Conservation (phyloP, 371 early-diverging fungal species). For the Mortierella polycephala region DNA sequence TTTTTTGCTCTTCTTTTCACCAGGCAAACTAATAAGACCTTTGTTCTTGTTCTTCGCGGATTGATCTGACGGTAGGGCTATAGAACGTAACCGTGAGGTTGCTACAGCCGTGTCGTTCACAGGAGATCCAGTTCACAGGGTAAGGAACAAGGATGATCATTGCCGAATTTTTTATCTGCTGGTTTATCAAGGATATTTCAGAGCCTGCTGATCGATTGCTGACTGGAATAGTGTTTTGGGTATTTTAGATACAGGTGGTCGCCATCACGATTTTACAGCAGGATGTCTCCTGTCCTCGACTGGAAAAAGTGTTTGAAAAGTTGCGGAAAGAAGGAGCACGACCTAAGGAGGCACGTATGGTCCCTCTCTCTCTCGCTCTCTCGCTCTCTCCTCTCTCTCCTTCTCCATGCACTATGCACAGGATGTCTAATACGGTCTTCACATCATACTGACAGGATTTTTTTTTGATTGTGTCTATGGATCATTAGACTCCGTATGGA, state of each 20-base stretch:
- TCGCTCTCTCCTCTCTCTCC: background rate
- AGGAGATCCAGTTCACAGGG: conserved; percentile 68
- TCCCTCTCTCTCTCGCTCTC: background rate
- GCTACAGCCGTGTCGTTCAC: conserved; percentile 74
- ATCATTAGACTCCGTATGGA: conserved; percentile 63
- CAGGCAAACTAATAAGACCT: background rate
- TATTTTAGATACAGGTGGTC: conserved; percentile 61
- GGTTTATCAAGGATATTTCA: background rate
- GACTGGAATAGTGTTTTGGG: conserved; percentile 26
- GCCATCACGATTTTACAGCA: conserved; percentile 62
- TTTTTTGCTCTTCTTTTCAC: background rate
- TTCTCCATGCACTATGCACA: background rate
- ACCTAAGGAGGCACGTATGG: conserved; percentile 59
- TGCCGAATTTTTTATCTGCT: background rate
- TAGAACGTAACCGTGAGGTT: conserved; percentile 64
- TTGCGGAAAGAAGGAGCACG: conserved; percentile 58
- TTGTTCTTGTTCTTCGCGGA: background rate
- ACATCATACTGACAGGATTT: background rate
- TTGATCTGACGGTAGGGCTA: conserved; percentile 59
- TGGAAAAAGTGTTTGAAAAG: conserved; percentile 57
- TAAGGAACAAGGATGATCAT: conserved; percentile 22
- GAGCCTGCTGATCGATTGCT: conserved; percentile 14
- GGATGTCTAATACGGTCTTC: background rate
- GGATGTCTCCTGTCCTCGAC: conserved; percentile 61
- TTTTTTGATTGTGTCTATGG: background rate